Percentiles rank a stretch among this genome's conserved stretches.
Conservation (phyloP, 2,329 filamentous ascomycete species). For the Nigrospora osmanthi region DNA sequence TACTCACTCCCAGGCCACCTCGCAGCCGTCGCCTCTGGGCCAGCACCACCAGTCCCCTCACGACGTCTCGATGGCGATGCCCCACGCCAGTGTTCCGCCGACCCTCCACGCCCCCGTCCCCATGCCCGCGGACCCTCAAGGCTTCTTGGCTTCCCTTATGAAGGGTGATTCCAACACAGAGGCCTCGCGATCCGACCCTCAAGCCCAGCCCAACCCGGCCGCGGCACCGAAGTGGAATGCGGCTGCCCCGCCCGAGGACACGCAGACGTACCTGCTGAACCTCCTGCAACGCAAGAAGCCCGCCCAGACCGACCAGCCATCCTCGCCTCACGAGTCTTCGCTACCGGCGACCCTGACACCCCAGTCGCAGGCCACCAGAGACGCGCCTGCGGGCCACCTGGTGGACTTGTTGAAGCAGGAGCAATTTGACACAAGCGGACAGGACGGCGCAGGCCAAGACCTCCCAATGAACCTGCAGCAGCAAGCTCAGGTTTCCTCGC, state of each 20-base stretch:
- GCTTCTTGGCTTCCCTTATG: slow-evolving; percentile 53
- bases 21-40: slow-evolving; percentile 13
- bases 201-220: slow-evolving; percentile 11
- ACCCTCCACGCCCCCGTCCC: slow-evolving; percentile 51
- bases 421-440: slow-evolving; percentile 10
- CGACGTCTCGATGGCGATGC: slow-evolving; percentile 12
- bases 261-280: slow-evolving; percentile 79
- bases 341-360: slow-evolving; percentile 37
- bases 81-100: slow-evolving; percentile 20
- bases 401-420: slow-evolving; percentile 13
- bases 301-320: slow-evolving; percentile 43
- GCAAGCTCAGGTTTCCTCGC: slow-evolving; percentile 11
- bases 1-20: slow-evolving; percentile 19
- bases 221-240: slow-evolving; percentile 31
- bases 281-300: slow-evolving; percentile 75
- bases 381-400: slow-evolving; percentile 19
- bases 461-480: not conserved
- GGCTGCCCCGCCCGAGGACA: slow-evolving; percentile 54
- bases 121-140: slow-evolving; percentile 45
- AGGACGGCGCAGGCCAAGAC: slow-evolving; percentile 3
- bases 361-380: slow-evolving; percentile 25
- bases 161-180: slow-evolving; percentile 46
- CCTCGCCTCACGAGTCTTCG: slow-evolving; percentile 30
- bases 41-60: slow-evolving; percentile 8
- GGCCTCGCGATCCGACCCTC: slow-evolving; percentile 26